A percentile compares a stretch with the other conserved stretches of the same genome.
Evolutionary conservation across 352 stramenopile genomes (phyloP).

Genomic region (Phytophthora europaea): DNA sequence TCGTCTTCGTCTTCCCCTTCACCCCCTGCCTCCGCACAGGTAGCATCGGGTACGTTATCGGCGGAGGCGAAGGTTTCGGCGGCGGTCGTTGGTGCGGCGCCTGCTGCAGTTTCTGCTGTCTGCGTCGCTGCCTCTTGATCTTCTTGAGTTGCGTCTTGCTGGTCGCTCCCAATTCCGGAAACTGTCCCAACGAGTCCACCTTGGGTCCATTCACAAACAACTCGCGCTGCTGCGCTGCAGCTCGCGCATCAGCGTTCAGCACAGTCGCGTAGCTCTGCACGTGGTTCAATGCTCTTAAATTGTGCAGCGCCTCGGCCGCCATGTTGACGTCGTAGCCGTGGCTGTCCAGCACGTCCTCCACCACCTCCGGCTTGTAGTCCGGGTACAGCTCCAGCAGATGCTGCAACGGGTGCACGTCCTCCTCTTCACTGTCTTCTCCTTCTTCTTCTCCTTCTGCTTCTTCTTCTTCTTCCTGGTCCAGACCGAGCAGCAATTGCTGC

Average conservation of each 20-base stretch:
- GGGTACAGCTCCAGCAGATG: slow-evolving; percentile 67
- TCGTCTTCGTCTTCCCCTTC: slow-evolving; percentile 21
- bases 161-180: slow-evolving; percentile 46
- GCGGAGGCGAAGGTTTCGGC: slow-evolving; percentile 39
- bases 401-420: slow-evolving; percentile 62
- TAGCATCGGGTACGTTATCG: slow-evolving; percentile 35
- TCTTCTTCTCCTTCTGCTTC: slow-evolving; percentile 41
- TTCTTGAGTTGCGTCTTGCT: slow-evolving; percentile 54
- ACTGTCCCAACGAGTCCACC: slow-evolving; percentile 64
- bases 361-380: slow-evolving; percentile 63
- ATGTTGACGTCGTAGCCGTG: slow-evolving; percentile 68
- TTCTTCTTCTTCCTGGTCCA: slow-evolving; percentile 50
- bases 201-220: slow-evolving; percentile 37
- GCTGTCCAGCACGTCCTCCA: slow-evolving; percentile 72
- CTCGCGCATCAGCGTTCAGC: slow-evolving; percentile 41
- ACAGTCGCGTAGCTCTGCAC: slow-evolving; percentile 76
- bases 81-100: slow-evolving; percentile 36
- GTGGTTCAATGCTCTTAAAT: slow-evolving; percentile 59
- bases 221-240: slow-evolving; percentile 30
- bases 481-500: slow-evolving; percentile 67
- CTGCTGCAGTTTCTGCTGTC: slow-evolving; percentile 36
- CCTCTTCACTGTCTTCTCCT: slow-evolving; percentile 33
- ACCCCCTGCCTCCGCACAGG: slow-evolving; percentile 12
- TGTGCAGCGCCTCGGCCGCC: slow-evolving; percentile 61
- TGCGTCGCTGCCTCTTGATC: slow-evolving; percentile 33